phyloP scores from a whole-genome alignment of 441 rosid species.

The Brassica hybrid region DNA sequence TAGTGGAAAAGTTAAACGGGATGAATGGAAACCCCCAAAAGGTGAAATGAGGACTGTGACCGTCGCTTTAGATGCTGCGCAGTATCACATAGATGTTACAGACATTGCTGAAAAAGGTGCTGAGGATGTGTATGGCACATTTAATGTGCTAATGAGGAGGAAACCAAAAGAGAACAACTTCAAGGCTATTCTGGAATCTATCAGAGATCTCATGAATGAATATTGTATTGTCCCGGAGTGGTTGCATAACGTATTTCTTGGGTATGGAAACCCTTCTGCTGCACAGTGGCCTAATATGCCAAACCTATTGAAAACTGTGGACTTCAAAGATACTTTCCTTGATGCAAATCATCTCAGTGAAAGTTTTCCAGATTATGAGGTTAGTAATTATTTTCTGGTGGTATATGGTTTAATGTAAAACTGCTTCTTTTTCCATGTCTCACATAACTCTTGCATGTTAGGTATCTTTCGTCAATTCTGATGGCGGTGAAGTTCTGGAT shows the following conservation, averaged over 20 bases:
- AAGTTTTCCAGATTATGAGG: conserved; percentile 85
- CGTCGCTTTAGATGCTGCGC: conserved; percentile 95
- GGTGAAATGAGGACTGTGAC: conserved; percentile 95
- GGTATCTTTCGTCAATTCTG: conserved; percentile 76
- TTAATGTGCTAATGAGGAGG: conserved; percentile 95
- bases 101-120: conserved; percentile 95
- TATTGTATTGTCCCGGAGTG: conserved; percentile 98
- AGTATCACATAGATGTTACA: conserved; percentile 96
- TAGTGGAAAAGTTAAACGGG: conserved; percentile 88
- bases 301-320: conserved; percentile 83
- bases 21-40: conserved; percentile 99
- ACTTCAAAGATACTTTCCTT: conserved; percentile 96
- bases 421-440: conserved; percentile 24
- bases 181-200: conserved; percentile 98
- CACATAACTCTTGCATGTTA: conserved; percentile 40
- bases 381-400: conserved; percentile 46
- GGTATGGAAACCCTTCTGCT: conserved; percentile 98
- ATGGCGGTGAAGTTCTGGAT: conserved; percentile 67
- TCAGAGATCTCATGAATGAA: conserved; percentile 99
- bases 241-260: conserved; percentile 95
- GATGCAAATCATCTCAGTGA: conserved; percentile 79
- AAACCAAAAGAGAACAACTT: conserved; percentile 99
- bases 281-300: conserved; percentile 99
- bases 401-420: not conserved
- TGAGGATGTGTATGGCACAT: conserved; percentile 91